Evolutionary conservation across 1,284 basidiomycete species (phyloP).

Genomic region (Trametes polyzona): DNA sequence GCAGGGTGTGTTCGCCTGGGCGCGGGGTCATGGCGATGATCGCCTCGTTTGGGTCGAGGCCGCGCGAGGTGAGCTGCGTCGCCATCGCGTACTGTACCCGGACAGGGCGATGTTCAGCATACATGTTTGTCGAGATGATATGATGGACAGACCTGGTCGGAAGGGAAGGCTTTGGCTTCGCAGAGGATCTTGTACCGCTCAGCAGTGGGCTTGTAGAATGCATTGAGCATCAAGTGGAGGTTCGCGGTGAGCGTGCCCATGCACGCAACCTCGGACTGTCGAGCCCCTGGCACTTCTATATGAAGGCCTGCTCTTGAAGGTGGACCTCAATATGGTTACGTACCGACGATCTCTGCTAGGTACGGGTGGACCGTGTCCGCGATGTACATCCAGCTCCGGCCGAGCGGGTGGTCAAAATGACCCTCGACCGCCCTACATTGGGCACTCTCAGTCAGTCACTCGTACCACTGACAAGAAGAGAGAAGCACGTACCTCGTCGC

Average conservation of each 20-base stretch:
- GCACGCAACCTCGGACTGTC: conserved; percentile 88
- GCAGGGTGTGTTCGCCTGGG: conserved; percentile 83
- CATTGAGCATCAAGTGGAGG: conserved; percentile 91
- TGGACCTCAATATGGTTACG: conserved; percentile 27
- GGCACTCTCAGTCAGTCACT: background rate
- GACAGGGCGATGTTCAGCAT: background rate
- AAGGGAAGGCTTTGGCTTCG: conserved; percentile 94
- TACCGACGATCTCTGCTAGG: conserved; percentile 86
- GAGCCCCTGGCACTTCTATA: conserved; percentile 64
- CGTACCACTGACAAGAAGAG: conserved; percentile 13
- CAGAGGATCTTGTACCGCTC: conserved; percentile 93
- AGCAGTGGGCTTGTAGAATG: conserved; percentile 90
- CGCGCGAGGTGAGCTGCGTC: conserved; percentile 84
- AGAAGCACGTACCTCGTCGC: conserved; percentile 65
- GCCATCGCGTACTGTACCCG: conserved; percentile 87
- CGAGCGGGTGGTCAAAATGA: conserved; percentile 89
- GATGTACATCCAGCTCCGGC: conserved; percentile 84
- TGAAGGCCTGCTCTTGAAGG: background rate
- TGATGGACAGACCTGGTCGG: conserved; percentile 67
- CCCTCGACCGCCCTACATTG: conserved; percentile 81
- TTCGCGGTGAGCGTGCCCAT: conserved; percentile 96
- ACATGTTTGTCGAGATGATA: background rate
- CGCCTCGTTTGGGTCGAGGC: conserved; percentile 74
- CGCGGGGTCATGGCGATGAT: conserved; percentile 84
- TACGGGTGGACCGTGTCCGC: conserved; percentile 74